Conservation (phyloP, 345 rosid species). For the Lepidium aucheri region DNA sequence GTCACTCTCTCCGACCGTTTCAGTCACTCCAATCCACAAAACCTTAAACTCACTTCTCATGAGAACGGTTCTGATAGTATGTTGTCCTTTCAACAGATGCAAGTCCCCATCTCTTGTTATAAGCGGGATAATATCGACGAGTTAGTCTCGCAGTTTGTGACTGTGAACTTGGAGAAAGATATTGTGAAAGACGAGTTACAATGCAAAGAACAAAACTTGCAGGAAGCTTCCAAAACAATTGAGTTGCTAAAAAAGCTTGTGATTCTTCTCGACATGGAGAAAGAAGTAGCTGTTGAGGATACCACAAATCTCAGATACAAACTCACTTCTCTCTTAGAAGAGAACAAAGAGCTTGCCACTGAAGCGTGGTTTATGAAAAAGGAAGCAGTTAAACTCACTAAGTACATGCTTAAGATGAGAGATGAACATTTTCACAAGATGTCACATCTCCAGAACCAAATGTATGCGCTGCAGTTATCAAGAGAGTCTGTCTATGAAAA, state of each 20-base stretch:
- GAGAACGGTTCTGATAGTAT: background rate
- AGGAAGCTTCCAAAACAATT: slow-evolving; percentile 39
- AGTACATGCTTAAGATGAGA: slow-evolving; percentile 46
- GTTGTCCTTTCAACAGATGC: slow-evolving; percentile 11
- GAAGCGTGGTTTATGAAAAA: slow-evolving; percentile 45
- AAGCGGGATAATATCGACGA: background rate
- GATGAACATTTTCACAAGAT: slow-evolving; percentile 47
- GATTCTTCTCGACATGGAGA: slow-evolving; percentile 59
- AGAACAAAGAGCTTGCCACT: slow-evolving; percentile 36
- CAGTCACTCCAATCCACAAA: slow-evolving; percentile 5
- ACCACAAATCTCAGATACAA: slow-evolving; percentile 38
- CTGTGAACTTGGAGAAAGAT: slow-evolving; percentile 41
- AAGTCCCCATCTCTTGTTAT: background rate
- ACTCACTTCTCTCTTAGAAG: slow-evolving; percentile 36
- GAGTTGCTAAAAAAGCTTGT: slow-evolving; percentile 53
- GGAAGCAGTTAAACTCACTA: slow-evolving; percentile 47
- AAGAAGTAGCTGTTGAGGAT: slow-evolving; percentile 45
- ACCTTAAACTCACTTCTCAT: background rate
- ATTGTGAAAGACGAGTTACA: slow-evolving; percentile 23
- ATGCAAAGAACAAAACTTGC: slow-evolving; percentile 19
- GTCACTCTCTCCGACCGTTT: slow-evolving; percentile 29
- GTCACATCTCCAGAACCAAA: slow-evolving; percentile 27
- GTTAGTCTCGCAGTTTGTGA: slow-evolving; percentile 35
- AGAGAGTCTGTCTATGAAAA: slow-evolving; percentile 4
- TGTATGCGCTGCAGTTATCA: slow-evolving; percentile 34